Evolutionary conservation across 768 basidiomycete species (phyloP).

Genomic region (Leccinum fibrillosum): DNA sequence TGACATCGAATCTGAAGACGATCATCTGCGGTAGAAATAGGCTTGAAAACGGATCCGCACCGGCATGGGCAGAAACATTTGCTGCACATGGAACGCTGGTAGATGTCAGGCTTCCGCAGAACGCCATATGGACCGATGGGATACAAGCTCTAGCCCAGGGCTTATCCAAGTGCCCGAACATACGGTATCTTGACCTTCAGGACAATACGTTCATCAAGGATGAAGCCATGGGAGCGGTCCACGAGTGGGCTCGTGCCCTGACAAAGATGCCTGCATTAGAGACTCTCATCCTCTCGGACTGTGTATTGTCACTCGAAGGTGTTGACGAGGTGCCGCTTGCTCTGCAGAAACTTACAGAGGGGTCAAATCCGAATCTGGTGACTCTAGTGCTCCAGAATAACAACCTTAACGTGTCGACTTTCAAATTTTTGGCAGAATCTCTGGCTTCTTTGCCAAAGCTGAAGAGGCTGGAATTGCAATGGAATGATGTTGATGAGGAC

Average conservation of each 20-base stretch:
- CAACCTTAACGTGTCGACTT: slow-evolving; percentile 72
- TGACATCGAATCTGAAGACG: slow-evolving; percentile 66
- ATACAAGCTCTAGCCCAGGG: slow-evolving; percentile 77
- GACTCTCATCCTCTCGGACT: slow-evolving; percentile 90
- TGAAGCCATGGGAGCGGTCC: slow-evolving; percentile 53
- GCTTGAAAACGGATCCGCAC: slow-evolving; percentile 87
- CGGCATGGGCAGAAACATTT: slow-evolving; percentile 85
- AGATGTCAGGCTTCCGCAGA: slow-evolving; percentile 95
- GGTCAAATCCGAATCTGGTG: slow-evolving; percentile 72
- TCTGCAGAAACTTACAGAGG: slow-evolving; percentile 56
- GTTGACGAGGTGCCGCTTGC: slow-evolving; percentile 76
- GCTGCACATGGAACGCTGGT: slow-evolving; percentile 75
- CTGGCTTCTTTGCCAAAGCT: slow-evolving; percentile 61
- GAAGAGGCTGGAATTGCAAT: slow-evolving; percentile 78
- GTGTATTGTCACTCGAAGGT: slow-evolving; percentile 68
- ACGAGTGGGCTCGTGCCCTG: slow-evolving; percentile 63
- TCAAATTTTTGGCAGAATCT: slow-evolving; percentile 62
- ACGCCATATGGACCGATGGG: slow-evolving; percentile 93
- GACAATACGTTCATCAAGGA: slow-evolving; percentile 82
- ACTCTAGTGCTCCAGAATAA: slow-evolving; percentile 88
- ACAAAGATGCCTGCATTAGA: slow-evolving; percentile 66
- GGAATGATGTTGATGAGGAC: slow-evolving; percentile 84
- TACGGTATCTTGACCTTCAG: slow-evolving; percentile 85
- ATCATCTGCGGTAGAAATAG: slow-evolving; percentile 95
- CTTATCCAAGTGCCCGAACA: slow-evolving; percentile 57